Base-by-base conservation (phyloP, 2,329 filamentous ascomycete genomes). In the Verticillium tricorpus region DNA sequence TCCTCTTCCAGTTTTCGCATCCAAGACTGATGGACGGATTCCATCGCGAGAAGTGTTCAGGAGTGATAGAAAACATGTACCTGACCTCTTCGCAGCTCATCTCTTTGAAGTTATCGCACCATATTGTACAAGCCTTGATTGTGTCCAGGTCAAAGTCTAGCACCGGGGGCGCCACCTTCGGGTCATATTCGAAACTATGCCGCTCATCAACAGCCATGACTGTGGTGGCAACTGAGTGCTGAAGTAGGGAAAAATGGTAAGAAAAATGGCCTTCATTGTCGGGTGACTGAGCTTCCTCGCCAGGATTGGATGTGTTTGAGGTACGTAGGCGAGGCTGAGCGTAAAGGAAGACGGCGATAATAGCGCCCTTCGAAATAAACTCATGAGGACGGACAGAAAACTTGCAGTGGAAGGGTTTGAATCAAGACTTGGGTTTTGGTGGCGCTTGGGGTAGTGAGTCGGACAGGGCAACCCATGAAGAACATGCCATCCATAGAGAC, bases 21-120 rank as follows among this genome's bases (percentile, higher is more conserved):
- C 67, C 65, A 56, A 66, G 52, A 25, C 63, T 59, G 37, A 68
- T 57, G 14, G 64, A 66, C 2, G 67, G 65, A 55, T 68, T 68
- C 65, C 63, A 67, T 11, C 54, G 32, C 15, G 31, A 8, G 25
- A 65, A 63, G 45, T 63, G 22, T n/a, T 59, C 62, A 15, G 64
- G 64, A 11, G 40, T 61, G 58, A 62, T 63, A 56, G 28, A 32
- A 15, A 58, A 61, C 3, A 50, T 57, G 45, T 63, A 52, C 28
- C 58, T 31, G 34, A 63, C 58, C 14, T 61, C n/a, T 39, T 65
- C 56, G 60, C 60, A 65, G 32, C 52, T 57, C 8, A 45, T 40
- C 22, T 37, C 35, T 9, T 34, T 22, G 6, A 56, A 35, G 39
- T 61, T 61, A 37, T 65, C 35, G 35, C 40, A 62, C 64, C 62